Evolutionary conservation across 2,329 filamentous ascomycete genomes (phyloP).

Genomic region (Fusarium sp.): DNA sequence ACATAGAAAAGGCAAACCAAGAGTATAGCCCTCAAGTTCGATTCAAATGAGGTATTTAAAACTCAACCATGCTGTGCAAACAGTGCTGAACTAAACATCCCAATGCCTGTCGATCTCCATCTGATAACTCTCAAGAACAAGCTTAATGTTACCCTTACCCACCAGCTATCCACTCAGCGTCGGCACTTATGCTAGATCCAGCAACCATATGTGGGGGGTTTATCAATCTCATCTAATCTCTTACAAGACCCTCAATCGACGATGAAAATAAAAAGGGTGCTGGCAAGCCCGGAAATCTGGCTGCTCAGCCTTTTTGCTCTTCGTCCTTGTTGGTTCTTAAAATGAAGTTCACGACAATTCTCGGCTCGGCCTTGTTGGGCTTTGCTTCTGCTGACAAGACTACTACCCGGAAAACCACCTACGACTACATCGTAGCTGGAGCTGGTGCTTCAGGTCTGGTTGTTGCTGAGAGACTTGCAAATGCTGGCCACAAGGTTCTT

Average conservation of each 20-base stretch:
- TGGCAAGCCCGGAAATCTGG: background rate
- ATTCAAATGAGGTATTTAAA: slow-evolving; percentile 6
- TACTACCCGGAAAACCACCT: slow-evolving; percentile 27
- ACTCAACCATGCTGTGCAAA: background rate
- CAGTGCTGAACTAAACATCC: background rate
- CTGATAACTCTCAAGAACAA: slow-evolving; percentile 16
- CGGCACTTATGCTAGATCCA: slow-evolving; percentile 23
- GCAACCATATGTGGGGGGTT: slow-evolving; percentile 16
- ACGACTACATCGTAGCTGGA: slow-evolving; percentile 43
- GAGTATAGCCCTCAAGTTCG: background rate
- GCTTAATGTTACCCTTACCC: slow-evolving; percentile 32
- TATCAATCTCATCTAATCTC: slow-evolving; percentile 46
- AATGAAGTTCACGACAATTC: slow-evolving; percentile 29
- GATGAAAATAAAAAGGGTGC: slow-evolving; percentile 4
- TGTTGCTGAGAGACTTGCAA: slow-evolving; percentile 61
- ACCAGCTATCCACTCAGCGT: slow-evolving; percentile 26
- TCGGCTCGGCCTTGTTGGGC: slow-evolving; percentile 25
- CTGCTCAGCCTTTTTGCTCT: background rate
- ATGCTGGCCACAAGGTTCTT: slow-evolving; percentile 72
- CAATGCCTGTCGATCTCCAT: slow-evolving; percentile 23
- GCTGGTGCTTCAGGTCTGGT: slow-evolving; percentile 42
- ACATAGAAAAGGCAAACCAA: background rate
- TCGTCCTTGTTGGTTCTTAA: background rate
- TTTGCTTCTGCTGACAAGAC: slow-evolving; percentile 22
- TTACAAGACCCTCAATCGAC: background rate